These are phyloP conservation scores for Strobilomyces confusus DNA, from an alignment of 768 basidiomycete genomes.

Conservation along the genomic window DNA sequence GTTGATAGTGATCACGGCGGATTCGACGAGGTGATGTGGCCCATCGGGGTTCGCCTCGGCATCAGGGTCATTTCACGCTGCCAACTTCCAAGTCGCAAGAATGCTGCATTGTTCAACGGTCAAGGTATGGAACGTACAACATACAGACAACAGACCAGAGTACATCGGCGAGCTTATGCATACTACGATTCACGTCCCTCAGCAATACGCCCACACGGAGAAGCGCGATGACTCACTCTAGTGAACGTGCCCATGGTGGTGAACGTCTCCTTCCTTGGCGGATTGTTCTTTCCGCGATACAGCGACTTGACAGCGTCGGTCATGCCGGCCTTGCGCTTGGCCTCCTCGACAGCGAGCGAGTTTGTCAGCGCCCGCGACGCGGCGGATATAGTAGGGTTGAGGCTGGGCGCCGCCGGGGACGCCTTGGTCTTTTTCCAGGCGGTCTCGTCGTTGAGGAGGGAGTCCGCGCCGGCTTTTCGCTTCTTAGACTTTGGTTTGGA, in stretches of 20 bases:
- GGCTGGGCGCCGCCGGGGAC: constrained; percentile 20
- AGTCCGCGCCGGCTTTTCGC: constrained; percentile 51
- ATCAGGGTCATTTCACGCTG: not conserved
- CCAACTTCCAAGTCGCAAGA: not conserved
- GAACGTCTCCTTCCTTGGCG: constrained; percentile 74
- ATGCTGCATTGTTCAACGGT: not conserved
- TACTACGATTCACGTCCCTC: constrained; percentile 14
- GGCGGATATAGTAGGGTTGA: constrained; percentile 49
- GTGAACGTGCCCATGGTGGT: constrained; percentile 93
- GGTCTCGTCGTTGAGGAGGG: constrained; percentile 23
- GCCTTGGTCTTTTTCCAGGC: constrained; percentile 43
- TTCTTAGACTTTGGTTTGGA: constrained; percentile 49
- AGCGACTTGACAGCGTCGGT: constrained; percentile 82
- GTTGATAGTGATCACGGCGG: too few relatives aligned
- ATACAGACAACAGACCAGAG: constrained; percentile 10
- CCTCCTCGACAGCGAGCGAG: constrained; percentile 77
- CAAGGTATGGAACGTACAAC: not conserved
- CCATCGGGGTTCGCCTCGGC: not conserved
- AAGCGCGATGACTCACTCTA: constrained; percentile 51
- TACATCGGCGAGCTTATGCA: constrained; percentile 14
- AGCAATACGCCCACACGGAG: not conserved
- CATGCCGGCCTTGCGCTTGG: constrained; percentile 79
- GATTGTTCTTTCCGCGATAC: constrained; percentile 55
- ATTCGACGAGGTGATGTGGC: too few relatives aligned
- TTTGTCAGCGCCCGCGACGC: constrained; percentile 64